These are phyloP conservation scores for Didymella keratinophila DNA, from an alignment of 2,329 filamentous ascomycete genomes.

Conservation along the genomic window DNA sequence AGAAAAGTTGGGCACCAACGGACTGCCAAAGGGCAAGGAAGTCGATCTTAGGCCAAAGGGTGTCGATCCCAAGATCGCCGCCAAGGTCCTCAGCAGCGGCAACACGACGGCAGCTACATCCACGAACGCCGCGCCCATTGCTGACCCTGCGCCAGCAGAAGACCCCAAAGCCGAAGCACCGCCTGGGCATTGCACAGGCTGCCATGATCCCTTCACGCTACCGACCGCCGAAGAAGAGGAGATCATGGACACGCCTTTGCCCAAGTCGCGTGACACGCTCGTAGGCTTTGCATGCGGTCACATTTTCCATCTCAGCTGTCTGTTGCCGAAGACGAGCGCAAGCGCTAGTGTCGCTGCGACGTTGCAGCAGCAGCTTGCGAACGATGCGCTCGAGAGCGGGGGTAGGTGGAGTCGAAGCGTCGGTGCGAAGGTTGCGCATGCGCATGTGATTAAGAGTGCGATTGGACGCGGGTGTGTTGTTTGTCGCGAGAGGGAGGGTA, in stretches of 20 bases:
- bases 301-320: constrained; percentile 78
- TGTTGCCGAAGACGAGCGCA: constrained; percentile 60
- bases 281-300: constrained; percentile 85
- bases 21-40: constrained; percentile 25
- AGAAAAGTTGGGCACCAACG: constrained; percentile 19
- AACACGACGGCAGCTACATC: constrained; percentile 33
- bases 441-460: constrained; percentile 90
- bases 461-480: constrained; percentile 57
- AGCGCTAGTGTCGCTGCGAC: constrained; percentile 53
- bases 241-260: constrained; percentile 34
- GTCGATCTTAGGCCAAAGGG: constrained; percentile 41
- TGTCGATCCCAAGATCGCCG: constrained; percentile 37
- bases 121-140: constrained; percentile 27
- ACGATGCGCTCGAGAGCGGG: constrained; percentile 54
- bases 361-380: constrained; percentile 53
- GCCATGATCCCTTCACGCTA: constrained; percentile 42
- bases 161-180: constrained; percentile 36
- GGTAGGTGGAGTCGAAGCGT: constrained; percentile 68
- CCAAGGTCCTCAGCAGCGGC: constrained; percentile 33
- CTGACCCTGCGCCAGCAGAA: constrained; percentile 35
- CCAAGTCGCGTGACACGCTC: constrained; percentile 65
- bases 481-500: constrained; percentile 38
- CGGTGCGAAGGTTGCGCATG: constrained; percentile 60
- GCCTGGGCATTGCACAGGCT: constrained; percentile 48
- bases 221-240: constrained; percentile 44